Evolutionary conservation across 495 filamentous ascomycete genomes (phyloP).

Genomic region (Aspergillus biplanus): DNA sequence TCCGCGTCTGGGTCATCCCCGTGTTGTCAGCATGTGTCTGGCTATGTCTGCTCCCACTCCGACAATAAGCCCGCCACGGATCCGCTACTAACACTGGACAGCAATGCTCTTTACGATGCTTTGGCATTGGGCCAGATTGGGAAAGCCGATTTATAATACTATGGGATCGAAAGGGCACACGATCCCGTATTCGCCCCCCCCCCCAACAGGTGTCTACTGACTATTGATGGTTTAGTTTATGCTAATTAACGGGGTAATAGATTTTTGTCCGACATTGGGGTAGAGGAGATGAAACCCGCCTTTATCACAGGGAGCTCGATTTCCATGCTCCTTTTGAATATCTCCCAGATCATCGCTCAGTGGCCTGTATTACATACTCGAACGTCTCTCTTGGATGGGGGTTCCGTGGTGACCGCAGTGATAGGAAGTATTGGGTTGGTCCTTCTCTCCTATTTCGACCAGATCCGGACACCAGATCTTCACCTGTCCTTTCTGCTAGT

Average conservation of each 20-base stretch:
- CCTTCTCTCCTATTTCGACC: neutral
- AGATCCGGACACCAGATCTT: neutral
- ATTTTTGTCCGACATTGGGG: neutral
- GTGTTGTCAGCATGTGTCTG: neutral
- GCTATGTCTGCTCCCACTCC: neutral
- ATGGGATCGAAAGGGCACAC: too few species aligned
- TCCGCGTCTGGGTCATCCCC: neutral
- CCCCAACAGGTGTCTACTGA: too few species aligned
- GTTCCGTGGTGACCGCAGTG: neutral
- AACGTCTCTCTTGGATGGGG: neutral
- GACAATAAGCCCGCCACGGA: neutral
- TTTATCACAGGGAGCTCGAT: neutral
- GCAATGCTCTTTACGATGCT: neutral
- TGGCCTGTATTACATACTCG: too few species aligned
- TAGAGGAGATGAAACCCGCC: neutral
- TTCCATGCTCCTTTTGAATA: neutral
- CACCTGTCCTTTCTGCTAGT: neutral
- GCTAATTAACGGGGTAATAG: neutral
- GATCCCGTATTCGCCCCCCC: too few species aligned
- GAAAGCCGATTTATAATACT: too few species aligned
- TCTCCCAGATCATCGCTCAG: neutral
- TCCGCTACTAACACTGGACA: neutral
- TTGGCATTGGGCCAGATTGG: neutral
- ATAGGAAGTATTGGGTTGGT: neutral
- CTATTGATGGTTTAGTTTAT: neutral